Evolutionary conservation across 352 stramenopile species (phyloP), one percentile per base, ranked within the genome.

Genomic region (Phytophthora citrophthora): DNA sequence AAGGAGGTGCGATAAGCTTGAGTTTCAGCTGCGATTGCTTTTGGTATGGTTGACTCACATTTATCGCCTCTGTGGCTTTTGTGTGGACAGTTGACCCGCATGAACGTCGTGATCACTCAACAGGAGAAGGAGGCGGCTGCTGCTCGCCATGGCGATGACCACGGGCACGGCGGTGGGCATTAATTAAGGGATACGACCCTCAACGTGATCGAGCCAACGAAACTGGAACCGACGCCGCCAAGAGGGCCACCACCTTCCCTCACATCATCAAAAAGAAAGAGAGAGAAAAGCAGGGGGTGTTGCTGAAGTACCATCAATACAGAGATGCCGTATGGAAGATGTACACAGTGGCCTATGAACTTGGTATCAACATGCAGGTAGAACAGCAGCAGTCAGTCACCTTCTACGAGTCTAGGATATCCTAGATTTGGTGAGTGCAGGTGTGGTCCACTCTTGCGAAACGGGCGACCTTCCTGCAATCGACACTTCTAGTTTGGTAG

Each of bases 61-160:
- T 20, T 26, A 5, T 27, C 36, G 16, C 10, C 27, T 32, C 27
- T 9, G 9, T 13, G 29, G 9, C 20, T 58, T n/a, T 58, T 47
- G 26, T 67, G 16, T 44, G 48, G 26, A 41, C 64, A 94, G 86
- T 79, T 95, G 54, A 83, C 83, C 47, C 86, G 86, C 60, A 92
- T 95, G 86, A 95, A 93, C 76, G 76, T 83, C 31, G 79, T 95
- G 51, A 79, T 83, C 40, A 76, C 87, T 18, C 81, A 95, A 68
- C 89, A 93, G 72, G 81, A 92, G 54, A 83, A 86, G 60, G 70
- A 89, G 31, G 81, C 90, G 40, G 86, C 84, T 56, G 71, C 76
- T 41, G 78, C 76, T 43, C 74, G 73, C 53, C 40, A 74, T 31
- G 72, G 72, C 24, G 68, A 52, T 10, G 70, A 79, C 46, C 64